Evolutionary conservation across 139 green algal genomes (phyloP).

Genomic region (Penium margaritaceum): DNA sequence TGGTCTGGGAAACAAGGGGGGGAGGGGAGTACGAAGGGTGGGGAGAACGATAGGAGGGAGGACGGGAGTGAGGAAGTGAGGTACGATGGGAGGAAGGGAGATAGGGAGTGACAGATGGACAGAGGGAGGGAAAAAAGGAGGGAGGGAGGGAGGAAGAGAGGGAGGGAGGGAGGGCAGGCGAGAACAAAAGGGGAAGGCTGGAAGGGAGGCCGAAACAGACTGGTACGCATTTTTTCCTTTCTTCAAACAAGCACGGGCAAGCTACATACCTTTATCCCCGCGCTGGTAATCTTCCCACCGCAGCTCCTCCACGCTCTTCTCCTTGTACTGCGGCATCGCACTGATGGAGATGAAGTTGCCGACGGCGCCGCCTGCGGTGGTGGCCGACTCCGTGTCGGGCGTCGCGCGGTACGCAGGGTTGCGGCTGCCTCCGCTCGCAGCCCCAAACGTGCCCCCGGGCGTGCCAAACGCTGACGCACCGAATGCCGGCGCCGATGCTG

Average conservation of each 20-base stretch:
- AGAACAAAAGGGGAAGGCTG: no score
- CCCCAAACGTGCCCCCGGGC: slow-evolving; percentile 10
- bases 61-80: no score
- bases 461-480: slow-evolving; percentile 27
- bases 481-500: slow-evolving; percentile 30
- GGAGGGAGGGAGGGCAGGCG: no score
- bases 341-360: slow-evolving; percentile 67
- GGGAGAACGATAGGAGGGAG: no score
- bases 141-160: background rate
- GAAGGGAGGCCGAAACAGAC: no score
- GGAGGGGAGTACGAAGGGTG: no score
- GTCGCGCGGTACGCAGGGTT: slow-evolving; percentile 3
- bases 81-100: background rate
- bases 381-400: slow-evolving; percentile 26
- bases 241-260: background rate
- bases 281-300: slow-evolving; percentile 80
- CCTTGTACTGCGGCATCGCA: slow-evolving; percentile 67
- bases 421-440: slow-evolving; percentile 4
- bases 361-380: background rate
- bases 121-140: background rate
- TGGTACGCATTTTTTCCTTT: background rate
- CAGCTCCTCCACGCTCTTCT: slow-evolving; percentile 79
- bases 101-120: background rate
- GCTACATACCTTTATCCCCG: slow-evolving; percentile 49
- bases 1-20: no score